phyloP scores from a whole-genome alignment of 345 rosid species.

The Citrus trifoliata region DNA sequence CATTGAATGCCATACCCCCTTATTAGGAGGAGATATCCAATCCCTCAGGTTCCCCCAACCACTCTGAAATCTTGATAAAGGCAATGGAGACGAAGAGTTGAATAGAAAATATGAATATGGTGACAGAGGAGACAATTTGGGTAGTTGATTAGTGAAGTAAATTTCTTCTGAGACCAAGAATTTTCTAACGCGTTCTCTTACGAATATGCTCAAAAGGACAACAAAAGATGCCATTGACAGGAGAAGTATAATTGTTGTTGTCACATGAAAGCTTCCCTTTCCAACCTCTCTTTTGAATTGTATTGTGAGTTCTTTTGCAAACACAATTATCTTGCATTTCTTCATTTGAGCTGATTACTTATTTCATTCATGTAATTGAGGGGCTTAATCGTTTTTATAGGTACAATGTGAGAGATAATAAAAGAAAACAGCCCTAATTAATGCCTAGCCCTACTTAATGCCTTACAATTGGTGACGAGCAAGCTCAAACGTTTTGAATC shows the following conservation, averaged over 20 bases:
- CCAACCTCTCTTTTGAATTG: slow-evolving; percentile 15
- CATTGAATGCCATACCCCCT: slow-evolving; percentile 30
- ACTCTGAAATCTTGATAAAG: neutral
- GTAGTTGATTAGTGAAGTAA: slow-evolving; percentile 7
- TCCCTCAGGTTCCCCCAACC: neutral
- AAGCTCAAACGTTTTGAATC: slow-evolving; percentile 9
- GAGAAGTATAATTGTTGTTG: slow-evolving; percentile 11
- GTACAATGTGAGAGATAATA: neutral
- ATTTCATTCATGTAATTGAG: neutral
- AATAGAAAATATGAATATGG: neutral
- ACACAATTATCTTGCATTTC: slow-evolving; percentile 12
- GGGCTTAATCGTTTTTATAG: neutral
- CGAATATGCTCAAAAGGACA: slow-evolving; percentile 20
- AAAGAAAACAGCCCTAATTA: too few species aligned
- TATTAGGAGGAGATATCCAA: neutral
- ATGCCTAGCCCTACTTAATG: neutral
- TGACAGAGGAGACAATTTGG: neutral
- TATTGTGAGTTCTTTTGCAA: slow-evolving; percentile 13
- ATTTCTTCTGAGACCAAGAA: slow-evolving; percentile 17
- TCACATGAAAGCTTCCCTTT: slow-evolving; percentile 8
- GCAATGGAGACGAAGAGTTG: neutral
- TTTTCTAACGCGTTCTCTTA: slow-evolving; percentile 12
- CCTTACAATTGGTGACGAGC: neutral
- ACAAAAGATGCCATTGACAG: slow-evolving; percentile 19
- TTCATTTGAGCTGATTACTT: neutral